A percentile compares a stretch with the other conserved stretches of the same genome.
Conservation (phyloP, 768 basidiomycete species). For the Tulasnella calospora region DNA sequence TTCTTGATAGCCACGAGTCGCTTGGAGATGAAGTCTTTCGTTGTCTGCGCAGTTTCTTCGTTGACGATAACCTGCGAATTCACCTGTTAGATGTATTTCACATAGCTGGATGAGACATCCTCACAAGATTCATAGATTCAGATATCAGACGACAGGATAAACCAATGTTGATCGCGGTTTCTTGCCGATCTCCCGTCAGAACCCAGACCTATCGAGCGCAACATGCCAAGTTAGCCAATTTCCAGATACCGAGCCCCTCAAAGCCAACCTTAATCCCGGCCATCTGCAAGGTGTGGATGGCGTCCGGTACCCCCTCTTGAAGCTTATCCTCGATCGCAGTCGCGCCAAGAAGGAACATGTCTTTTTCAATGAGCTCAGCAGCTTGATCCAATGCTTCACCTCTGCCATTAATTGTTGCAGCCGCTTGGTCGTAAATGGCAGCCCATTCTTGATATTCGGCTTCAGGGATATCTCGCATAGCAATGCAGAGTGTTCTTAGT, state of each 20-base stretch:
- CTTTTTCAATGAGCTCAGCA: constrained; percentile 93
- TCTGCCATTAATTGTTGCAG: constrained; percentile 90
- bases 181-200: constrained; percentile 94
- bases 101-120: not conserved
- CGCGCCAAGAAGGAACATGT: constrained; percentile 87
- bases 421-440: constrained; percentile 82
- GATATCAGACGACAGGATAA: constrained; percentile 95
- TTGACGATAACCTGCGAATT: constrained; percentile 79
- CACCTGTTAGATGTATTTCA: not conserved
- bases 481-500: constrained; percentile 91
- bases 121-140: constrained; percentile 97
- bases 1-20: constrained; percentile 89
- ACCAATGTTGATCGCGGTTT: constrained; percentile 99
- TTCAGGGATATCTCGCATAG: constrained; percentile 86
- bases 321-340: constrained; percentile 98
- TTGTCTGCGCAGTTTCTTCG: constrained; percentile 75
- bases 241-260: not conserved
- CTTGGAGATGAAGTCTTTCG: constrained; percentile 80
- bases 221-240: not conserved
- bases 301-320: constrained; percentile 96
- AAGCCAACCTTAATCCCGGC: constrained; percentile 84
- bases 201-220: constrained; percentile 73
- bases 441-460: constrained; percentile 90
- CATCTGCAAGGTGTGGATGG: constrained; percentile 95
- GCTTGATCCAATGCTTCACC: constrained; percentile 91